Evolutionary conservation across 106 monocot species (phyloP), one percentile per base, ranked within the genome.

Genomic region (Apostasia shenzhenica): DNA sequence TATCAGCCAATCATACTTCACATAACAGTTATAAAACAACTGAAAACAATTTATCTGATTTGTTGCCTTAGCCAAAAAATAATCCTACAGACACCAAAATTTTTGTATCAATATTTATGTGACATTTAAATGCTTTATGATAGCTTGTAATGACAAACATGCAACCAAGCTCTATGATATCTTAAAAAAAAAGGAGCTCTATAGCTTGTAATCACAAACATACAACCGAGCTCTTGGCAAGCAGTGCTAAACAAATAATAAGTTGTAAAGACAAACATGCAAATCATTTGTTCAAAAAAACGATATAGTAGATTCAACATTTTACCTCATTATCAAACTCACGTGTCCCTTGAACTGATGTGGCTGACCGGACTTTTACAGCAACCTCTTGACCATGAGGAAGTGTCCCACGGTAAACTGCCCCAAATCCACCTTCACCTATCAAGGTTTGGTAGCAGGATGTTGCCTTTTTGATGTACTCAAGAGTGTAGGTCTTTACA

Each of bases 341-440:
- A 63, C 86, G 86, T 60, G 77, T 86, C 45, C 86, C 86, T 45
- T 86, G 86, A 57, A 82, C 74, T 54, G 86, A 86, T 53, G 86
- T 79, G 61, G 79, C 57, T 57, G 86, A 86, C 10, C 86, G 61
- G 40, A 86, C 86, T 54, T 86, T 86, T 68, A 86, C 86, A 63
- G 86, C 86, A 4, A 86, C 82, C 53, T 82, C 86, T 80, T 86
- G 66, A 48, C 82, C 86, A 64, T 79, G 51, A 37, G 76, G 82
- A 8, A 79, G 67, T 58, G 52, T 80, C 41, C 86, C 86, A 40
- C 79, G 79, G 41, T 79, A 86, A 73, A 86, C 86, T 63, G 72
- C 65, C 80, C 86, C 86, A 63, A 86, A 86, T 39, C 86, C 86
- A 57, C 86, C 86, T 71, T 82, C 86, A 67, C 82, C 86, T 11